Conservation (phyloP, 805 yeast species). For the Candida parachauliodes region DNA sequence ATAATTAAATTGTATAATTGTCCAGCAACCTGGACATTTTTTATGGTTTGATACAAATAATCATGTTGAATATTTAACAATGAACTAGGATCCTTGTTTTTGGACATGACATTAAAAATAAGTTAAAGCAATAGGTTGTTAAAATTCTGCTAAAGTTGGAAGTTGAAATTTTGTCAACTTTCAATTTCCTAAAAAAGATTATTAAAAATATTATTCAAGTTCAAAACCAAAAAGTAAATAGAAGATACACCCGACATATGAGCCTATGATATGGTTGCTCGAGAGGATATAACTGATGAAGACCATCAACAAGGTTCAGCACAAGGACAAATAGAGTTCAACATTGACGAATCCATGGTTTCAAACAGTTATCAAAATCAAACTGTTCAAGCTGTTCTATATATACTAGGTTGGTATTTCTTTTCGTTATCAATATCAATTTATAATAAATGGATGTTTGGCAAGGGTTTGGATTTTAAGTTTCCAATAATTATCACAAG, state of each 20-base stretch:
- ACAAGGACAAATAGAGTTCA: background rate
- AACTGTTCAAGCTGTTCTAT: conserved; percentile 21
- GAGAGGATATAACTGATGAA: background rate
- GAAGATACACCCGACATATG: too few relatives aligned
- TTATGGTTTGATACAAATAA: conserved; percentile 28
- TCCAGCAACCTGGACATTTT: conserved; percentile 25
- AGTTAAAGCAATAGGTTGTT: too few relatives aligned
- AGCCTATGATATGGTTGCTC: conserved; percentile 1
- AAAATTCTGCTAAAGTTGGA: background rate
- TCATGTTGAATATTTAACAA: conserved; percentile 26
- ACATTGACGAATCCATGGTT: background rate
- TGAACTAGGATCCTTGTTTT: conserved; percentile 22
- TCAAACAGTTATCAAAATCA: background rate
- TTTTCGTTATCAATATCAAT: conserved; percentile 68
- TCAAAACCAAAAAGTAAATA: too few relatives aligned
- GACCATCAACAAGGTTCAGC: background rate
- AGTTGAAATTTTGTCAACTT: background rate
- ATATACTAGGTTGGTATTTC: conserved; percentile 61
- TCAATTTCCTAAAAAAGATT: background rate
- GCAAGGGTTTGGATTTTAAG: conserved; percentile 68
- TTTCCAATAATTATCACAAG: conserved; percentile 85
- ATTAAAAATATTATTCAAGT: too few relatives aligned
- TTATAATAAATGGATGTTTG: conserved; percentile 98
- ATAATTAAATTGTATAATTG: conserved; percentile 44
- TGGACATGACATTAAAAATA: conserved; percentile 1